Evolutionary conservation across 345 rosid genomes (phyloP), one percentile per base, ranked within the genome.

Genomic region (Geranium rotundifolium): DNA sequence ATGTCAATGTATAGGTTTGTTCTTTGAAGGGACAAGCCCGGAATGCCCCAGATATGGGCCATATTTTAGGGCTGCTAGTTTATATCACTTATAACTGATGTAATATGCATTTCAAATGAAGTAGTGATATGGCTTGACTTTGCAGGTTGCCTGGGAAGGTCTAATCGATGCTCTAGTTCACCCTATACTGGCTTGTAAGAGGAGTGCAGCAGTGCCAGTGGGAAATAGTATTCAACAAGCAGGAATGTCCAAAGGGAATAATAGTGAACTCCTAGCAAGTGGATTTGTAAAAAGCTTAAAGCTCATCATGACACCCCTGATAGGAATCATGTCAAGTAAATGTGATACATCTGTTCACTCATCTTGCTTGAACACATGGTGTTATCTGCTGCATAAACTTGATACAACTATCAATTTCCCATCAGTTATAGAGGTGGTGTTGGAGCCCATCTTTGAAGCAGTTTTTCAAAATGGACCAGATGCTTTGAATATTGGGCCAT

Each of bases 111-210:
- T 46, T 46, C 14, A 46, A 46, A 46, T 29, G 29, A 63, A 17
- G 15, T 14, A n/a, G 12, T 37, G 6, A 5, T 60, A 37, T 41
- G 61, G 58, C 54, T 65, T 71, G 58, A 67, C 68, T 49, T 60
- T 63, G 57, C 68, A 84, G 89, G 84, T 71, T 70, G 80, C 86
- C 4, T 84, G 85, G 89, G 80, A 80, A 76, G 81, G 79, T 56
- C 81, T 84, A 23, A 64, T 84, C 65, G 86, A 82, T 78, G 79
- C 75, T 61, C 72, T 82, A 64, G 61, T 78, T 66, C 66, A 67
- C n/a, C 70, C 67, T 57, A 4, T 50, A 12, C 56, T 67, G 52
- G 69, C 61, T 64, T 63, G 34, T 63, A 68, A 49, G 58, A 61
- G 23, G 30, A 63, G 56, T 49, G 58, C 57, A 61, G 62, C 56